Evolutionary conservation across 257 asterid genomes (phyloP).

Genomic region (Nicotiana tabacum): DNA sequence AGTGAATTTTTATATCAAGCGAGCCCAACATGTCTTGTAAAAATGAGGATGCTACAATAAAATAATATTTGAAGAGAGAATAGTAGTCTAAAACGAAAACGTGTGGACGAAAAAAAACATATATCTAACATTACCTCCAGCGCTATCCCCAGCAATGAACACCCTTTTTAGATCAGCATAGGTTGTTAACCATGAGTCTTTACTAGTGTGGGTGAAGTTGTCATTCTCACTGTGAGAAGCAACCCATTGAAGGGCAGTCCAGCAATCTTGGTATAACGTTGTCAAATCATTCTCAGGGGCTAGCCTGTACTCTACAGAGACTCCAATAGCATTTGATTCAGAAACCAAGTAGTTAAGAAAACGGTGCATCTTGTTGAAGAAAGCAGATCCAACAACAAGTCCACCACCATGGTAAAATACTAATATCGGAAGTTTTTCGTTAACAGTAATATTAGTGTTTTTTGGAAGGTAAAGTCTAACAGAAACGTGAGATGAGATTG

Average conservation of each 20-base stretch:
- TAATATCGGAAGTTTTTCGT: slow-evolving; percentile 18
- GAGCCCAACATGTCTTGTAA: too few species aligned
- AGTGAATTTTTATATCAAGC: too few species aligned
- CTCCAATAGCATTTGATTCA: slow-evolving; percentile 8
- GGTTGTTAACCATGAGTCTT: slow-evolving; percentile 22
- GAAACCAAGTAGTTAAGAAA: slow-evolving; percentile 12
- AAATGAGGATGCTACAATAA: too few species aligned
- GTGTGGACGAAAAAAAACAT: too few species aligned
- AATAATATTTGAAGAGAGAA: too few species aligned
- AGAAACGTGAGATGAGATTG: slow-evolving; percentile 13
- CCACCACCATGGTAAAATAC: slow-evolving; percentile 31
- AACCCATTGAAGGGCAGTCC: slow-evolving; percentile 29
- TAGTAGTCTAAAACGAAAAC: too few species aligned
- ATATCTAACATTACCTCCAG: slow-evolving; percentile 13
- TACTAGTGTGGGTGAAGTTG: not conserved
- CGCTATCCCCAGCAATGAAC: slow-evolving; percentile 27
- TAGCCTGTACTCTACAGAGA: slow-evolving; percentile 27
- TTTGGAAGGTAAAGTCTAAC: slow-evolving; percentile 32
- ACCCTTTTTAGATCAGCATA: slow-evolving; percentile 16
- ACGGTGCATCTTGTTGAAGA: slow-evolving; percentile 12
- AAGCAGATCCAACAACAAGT: slow-evolving; percentile 26
- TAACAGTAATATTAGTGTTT: not conserved
- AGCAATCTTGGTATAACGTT: slow-evolving; percentile 20
- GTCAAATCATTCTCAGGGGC: slow-evolving; percentile 32
- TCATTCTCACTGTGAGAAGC: slow-evolving; percentile 9